These are phyloP conservation scores for Metschnikowia noctiluminum DNA, from an alignment of 805 yeast species.

Conservation along the genomic window DNA sequence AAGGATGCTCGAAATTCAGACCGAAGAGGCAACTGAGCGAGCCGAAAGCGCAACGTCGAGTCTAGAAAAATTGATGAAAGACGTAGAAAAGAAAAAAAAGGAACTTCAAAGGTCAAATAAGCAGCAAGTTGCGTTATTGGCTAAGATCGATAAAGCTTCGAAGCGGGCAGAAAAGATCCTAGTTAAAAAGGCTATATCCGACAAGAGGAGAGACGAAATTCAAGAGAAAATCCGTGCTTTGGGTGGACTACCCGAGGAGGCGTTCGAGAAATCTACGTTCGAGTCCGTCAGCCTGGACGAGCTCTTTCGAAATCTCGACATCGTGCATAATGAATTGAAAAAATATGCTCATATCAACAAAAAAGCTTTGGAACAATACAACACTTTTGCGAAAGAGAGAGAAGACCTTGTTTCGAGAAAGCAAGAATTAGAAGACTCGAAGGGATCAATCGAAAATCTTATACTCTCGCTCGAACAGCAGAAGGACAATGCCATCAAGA, in stretches of 20 bases:
- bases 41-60: slow-evolving; percentile 27
- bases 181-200: slow-evolving; percentile 57
- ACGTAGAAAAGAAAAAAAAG: slow-evolving; percentile 33
- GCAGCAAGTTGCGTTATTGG: slow-evolving; percentile 51
- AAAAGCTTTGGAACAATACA: slow-evolving; percentile 83
- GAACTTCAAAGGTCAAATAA: slow-evolving; percentile 50
- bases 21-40: slow-evolving; percentile 24
- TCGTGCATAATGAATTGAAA: slow-evolving; percentile 54
- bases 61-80: slow-evolving; percentile 18
- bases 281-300: slow-evolving; percentile 47
- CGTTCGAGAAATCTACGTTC: slow-evolving; percentile 47
- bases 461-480: slow-evolving; percentile 68
- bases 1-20: slow-evolving; percentile 21
- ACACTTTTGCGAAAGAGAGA: slow-evolving; percentile 68
- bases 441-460: slow-evolving; percentile 66
- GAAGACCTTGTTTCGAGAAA: slow-evolving; percentile 64
- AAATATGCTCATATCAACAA: slow-evolving; percentile 77
- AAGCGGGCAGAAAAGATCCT: slow-evolving; percentile 62
- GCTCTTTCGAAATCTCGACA: slow-evolving; percentile 51
- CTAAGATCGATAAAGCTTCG: slow-evolving; percentile 57
- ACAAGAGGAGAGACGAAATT: slow-evolving; percentile 64
- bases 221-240: slow-evolving; percentile 72
- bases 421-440: slow-evolving; percentile 65
- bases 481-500: slow-evolving; percentile 77
- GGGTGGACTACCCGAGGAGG: slow-evolving; percentile 89